Evolutionary conservation across 1,139 yeast genomes (phyloP), one percentile per base, ranked within the genome.

Genomic region (Zygotorulaspora mrakii): DNA sequence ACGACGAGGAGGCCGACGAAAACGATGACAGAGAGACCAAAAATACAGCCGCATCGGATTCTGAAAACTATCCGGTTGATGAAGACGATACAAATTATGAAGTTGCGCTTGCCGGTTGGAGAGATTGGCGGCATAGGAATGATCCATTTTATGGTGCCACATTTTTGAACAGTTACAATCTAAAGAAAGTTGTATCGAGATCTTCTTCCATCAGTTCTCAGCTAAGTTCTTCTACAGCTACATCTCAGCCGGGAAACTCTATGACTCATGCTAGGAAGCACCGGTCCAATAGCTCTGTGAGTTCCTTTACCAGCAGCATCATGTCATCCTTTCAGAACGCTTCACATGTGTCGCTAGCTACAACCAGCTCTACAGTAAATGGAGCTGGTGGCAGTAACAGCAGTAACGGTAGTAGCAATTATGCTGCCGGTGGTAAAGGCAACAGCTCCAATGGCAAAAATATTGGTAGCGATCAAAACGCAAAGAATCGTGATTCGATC

Each of bases 61-160:
- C 29, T 7, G 37, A 25, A 17, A 33, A 25, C n/a, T 24, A 14
- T 13, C 16, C 5, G 7, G 32, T 33, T 11, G 33, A 34, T 18
- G 28, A 18, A 8, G 27, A 31, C n/a, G 39, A 34, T 12, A 9
- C 18, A 5, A 29, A 36, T 14, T 39, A 33, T 32, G 43, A 45
- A 20, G 28, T 55, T 14, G 67, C 69, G 0, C 58, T 68, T 32
- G 91, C 95, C 0, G 83, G 91, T 10, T 86, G 95, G 95, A 71
- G 95, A 55, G 95, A 86, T 60, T 84, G 95, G 94, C 81, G 84
- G 53, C 80, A 73, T 52, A 72, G 82, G 46, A 74, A 73, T 33
- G 87, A 82, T 58, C 85, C 89, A 1, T 59, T 83, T 20, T 83
- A 82, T 57, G 71, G 75, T 1, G 54, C 67, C 2, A 49, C 59